Evolutionary conservation across 2,329 filamentous ascomycete species (phyloP), one percentile per base, ranked within the genome.

Genomic region (Fusarium torreyae): DNA sequence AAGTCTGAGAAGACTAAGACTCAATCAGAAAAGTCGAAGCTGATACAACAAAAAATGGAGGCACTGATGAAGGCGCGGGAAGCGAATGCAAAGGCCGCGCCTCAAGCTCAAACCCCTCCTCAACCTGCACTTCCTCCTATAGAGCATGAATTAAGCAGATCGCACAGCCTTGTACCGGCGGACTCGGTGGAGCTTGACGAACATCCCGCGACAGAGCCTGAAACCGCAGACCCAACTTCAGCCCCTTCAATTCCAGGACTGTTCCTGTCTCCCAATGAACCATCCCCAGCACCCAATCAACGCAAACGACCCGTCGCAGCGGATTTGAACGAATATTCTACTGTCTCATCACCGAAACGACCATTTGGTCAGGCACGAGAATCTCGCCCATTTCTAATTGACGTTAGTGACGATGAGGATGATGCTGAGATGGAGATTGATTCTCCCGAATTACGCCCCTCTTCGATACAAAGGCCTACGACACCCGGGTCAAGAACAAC

Each of bases 21-120:
- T 49, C 77, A 91, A 75, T 88, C 88, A 18, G 87, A 94, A 69
- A 97, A 92, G 63, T 92, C 93, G 59, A 87, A 85, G 61, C 81
- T 94, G 33, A 85, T 94, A 46, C 89, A 93, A 68, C 88, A 93
- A 75, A 94, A 93, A 70, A 90, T 97, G 75, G 92, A 94, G 63
- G 91, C 91, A 22, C 81, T 96, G 22, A 89, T 89, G 70, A 90
- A 88, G 71, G 82, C 85, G 36, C 82, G 86, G 33, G 83, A 86
- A 73, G 81, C 78, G 7, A 80, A 79, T 48, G 77, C 78, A 39
- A 79, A 78, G 26, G 56, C 55, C 39, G 26, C 58, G 13, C 11
- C 55, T 24, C 50, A 56, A 18, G 40, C 39, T 15, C 55, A 24
- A 17, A 13, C 31, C 31, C 22, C 42, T 7, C 42, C 57, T 28